A percentile compares a stretch with the other conserved stretches of the same genome.
Conservation (phyloP, 495 filamentous ascomycete species). For the Neurospora hispaniola region DNA sequence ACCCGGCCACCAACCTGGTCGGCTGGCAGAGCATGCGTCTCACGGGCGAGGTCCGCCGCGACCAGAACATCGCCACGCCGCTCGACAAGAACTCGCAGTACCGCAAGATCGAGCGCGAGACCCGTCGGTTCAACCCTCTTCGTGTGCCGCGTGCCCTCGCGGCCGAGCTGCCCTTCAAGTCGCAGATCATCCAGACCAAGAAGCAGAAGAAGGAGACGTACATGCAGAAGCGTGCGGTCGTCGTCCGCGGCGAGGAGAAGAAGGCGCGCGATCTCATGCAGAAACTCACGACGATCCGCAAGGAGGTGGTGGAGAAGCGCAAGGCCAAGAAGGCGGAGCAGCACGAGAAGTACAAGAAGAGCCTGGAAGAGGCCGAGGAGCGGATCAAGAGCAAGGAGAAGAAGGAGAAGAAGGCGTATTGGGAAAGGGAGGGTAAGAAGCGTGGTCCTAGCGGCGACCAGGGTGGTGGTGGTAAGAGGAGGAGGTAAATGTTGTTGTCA, state of each 20-base stretch:
- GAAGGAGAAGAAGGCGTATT: conserved; percentile 85
- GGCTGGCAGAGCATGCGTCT: conserved; percentile 84
- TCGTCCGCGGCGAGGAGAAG: conserved; percentile 69
- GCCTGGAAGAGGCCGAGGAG: conserved; percentile 68
- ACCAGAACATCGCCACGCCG: conserved; percentile 65
- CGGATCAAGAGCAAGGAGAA: conserved; percentile 76
- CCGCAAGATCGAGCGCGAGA: conserved; percentile 65
- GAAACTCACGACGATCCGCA: conserved; percentile 82
- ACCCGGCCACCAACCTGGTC: conserved; percentile 87
- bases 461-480: conserved; percentile 62
- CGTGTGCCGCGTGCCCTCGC: conserved; percentile 77
- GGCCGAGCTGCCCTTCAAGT: conserved; percentile 81
- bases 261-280: conserved; percentile 83
- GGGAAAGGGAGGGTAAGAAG: conserved; percentile 92
- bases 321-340: conserved; percentile 76
- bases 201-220: conserved; percentile 76
- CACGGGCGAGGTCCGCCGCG: conserved; percentile 84
- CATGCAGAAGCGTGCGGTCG: conserved; percentile 85
- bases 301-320: conserved; percentile 79
- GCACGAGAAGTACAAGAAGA: conserved; percentile 63
- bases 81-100: conserved; percentile 71
- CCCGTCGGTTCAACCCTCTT: conserved; percentile 88
- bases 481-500: conserved; percentile 21
- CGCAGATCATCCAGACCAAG: conserved; percentile 75
- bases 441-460: conserved; percentile 53